phyloP scores from a whole-genome alignment of 306 rosid species.

The Casuarina equisetifolia region DNA sequence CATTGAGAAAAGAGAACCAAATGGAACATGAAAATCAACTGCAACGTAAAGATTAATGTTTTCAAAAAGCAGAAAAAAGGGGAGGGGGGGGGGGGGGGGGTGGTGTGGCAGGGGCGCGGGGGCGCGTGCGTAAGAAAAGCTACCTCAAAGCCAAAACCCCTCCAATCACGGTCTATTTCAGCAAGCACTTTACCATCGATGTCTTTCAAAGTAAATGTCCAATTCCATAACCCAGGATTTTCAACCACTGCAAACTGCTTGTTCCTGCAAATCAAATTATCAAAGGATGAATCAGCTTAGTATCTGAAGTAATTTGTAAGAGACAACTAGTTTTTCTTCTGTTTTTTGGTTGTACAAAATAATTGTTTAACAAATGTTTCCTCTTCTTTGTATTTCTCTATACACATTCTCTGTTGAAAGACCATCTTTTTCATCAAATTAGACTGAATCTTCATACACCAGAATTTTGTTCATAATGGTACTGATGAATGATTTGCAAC shows the following conservation, averaged over 20 bases:
- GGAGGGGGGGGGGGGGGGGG: slow-evolving; percentile 8
- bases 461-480: neutral
- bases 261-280: slow-evolving; percentile 50
- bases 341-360: neutral
- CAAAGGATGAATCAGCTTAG: slow-evolving; percentile 7
- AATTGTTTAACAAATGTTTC: neutral
- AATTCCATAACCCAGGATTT: slow-evolving; percentile 97
- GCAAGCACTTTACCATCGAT: slow-evolving; percentile 76
- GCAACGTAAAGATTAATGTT: slow-evolving; percentile 1
- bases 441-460: neutral
- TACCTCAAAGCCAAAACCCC: slow-evolving; percentile 99
- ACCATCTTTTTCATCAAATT: neutral
- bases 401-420: neutral
- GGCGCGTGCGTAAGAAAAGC: neutral
- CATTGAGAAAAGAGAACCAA: slow-evolving; percentile 10
- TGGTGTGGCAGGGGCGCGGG: no score
- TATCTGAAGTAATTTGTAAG: neutral
- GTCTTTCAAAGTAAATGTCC: slow-evolving; percentile 94
- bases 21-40: slow-evolving; percentile 20
- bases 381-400: neutral
- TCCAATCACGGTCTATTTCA: slow-evolving; percentile 93
- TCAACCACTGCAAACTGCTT: slow-evolving; percentile 91
- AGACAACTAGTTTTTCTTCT: neutral
- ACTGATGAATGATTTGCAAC: neutral
- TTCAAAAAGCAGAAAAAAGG: neutral